Percentiles rank a stretch among this genome's conserved stretches.
Evolutionary conservation across 805 yeast species (phyloP).

Genomic region (Priceomyces fermenticarens): DNA sequence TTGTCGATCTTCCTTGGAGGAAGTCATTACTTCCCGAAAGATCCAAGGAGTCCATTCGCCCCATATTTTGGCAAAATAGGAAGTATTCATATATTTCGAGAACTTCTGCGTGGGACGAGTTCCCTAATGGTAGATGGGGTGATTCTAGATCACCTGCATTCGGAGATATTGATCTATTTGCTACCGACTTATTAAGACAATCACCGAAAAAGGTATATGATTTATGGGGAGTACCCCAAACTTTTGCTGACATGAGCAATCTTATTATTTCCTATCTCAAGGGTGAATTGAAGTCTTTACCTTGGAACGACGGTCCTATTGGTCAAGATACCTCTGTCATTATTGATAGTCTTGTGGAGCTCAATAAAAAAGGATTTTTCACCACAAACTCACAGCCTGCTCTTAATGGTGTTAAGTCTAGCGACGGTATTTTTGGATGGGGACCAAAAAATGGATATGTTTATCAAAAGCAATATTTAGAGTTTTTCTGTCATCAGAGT

Average conservation of each 20-base stretch:
- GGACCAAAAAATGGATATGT: slow-evolving; percentile 93
- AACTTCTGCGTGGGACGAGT: slow-evolving; percentile 95
- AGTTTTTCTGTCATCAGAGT: slow-evolving; percentile 69
- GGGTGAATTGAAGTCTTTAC: slow-evolving; percentile 72
- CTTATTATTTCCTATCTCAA: slow-evolving; percentile 67
- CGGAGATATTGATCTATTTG: slow-evolving; percentile 83
- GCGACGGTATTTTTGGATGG: slow-evolving; percentile 81
- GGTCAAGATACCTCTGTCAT: slow-evolving; percentile 71
- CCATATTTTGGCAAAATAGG: slow-evolving; percentile 95
- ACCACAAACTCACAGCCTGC: slow-evolving; percentile 96
- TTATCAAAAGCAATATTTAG: slow-evolving; percentile 91
- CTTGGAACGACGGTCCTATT: slow-evolving; percentile 94
- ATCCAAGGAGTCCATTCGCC: slow-evolving; percentile 79
- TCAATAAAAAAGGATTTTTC: slow-evolving; percentile 66
- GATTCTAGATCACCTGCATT: slow-evolving; percentile 97
- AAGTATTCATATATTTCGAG: slow-evolving; percentile 85
- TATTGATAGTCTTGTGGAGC: slow-evolving; percentile 51
- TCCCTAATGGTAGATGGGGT: slow-evolving; percentile 99
- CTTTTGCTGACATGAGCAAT: slow-evolving; percentile 55
- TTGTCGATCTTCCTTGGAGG: slow-evolving; percentile 75
- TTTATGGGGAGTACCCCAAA: slow-evolving; percentile 82
- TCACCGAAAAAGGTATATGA: slow-evolving; percentile 75
- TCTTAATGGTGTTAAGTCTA: slow-evolving; percentile 73
- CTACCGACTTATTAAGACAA: slow-evolving; percentile 77
- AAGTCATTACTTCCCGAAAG: slow-evolving; percentile 81